Evolutionary conservation across 2,329 filamentous ascomycete species (phyloP).

Genomic region (Fusarium sp.): DNA sequence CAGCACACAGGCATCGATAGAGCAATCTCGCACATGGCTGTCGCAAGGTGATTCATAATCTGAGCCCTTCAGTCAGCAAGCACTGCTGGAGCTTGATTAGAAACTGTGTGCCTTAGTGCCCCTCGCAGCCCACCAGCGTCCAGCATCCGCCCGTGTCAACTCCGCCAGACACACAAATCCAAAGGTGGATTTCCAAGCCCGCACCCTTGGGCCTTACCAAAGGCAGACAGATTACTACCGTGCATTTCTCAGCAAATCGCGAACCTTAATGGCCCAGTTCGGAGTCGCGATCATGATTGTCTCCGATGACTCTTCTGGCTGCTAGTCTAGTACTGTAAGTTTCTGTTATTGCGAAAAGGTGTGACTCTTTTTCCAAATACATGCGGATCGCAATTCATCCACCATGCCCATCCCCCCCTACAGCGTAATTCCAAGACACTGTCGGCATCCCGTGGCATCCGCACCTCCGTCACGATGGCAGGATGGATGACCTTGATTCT

Average conservation of each 20-base stretch:
- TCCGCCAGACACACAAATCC: constrained; percentile 32
- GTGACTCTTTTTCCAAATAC: constrained; percentile 25
- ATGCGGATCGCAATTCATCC: constrained; percentile 9
- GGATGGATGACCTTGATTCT: constrained; percentile 26
- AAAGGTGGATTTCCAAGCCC: constrained; percentile 33
- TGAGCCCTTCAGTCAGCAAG: constrained; percentile 28
- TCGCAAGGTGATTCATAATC: constrained; percentile 40
- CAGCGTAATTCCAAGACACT: constrained; percentile 28
- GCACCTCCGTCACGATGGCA: constrained; percentile 36
- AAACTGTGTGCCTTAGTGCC: constrained; percentile 32
- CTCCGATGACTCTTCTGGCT: constrained; percentile 32
- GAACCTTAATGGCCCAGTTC: constrained; percentile 36
- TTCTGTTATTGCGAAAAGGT: constrained; percentile 5
- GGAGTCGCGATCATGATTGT: constrained; percentile 22
- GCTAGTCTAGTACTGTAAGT: background rate
- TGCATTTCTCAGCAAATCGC: constrained; percentile 36
- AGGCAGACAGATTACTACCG: constrained; percentile 10
- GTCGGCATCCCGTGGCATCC: constrained; percentile 34
- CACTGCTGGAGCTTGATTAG: constrained; percentile 32
- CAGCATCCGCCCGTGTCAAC: constrained; percentile 26
- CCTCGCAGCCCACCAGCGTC: constrained; percentile 20
- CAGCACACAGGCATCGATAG: constrained; percentile 7
- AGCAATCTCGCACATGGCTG: constrained; percentile 37
- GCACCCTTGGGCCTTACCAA: constrained; percentile 15
- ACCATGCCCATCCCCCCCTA: constrained; percentile 16